A percentile compares a stretch with the other conserved stretches of the same genome.
Evolutionary conservation across 2,329 filamentous ascomycete species (phyloP).

Genomic region (Reticulascus tulasneorum): DNA sequence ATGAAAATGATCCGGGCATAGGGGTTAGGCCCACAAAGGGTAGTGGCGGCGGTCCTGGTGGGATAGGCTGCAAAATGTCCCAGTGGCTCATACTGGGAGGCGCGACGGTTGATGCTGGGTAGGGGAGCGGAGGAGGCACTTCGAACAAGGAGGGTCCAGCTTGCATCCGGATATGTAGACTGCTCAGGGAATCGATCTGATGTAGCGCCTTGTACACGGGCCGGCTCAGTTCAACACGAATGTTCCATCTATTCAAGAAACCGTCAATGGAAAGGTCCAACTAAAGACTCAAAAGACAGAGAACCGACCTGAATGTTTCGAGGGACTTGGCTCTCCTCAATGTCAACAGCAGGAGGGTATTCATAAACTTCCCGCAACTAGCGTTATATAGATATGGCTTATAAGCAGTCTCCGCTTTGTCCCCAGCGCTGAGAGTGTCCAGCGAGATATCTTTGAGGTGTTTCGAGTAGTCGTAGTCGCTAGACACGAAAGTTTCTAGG

Average conservation of each 20-base stretch:
- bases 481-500: slow-evolving; percentile 58
- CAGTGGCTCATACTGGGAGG: slow-evolving; percentile 14
- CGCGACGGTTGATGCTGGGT: slow-evolving; percentile 15
- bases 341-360: slow-evolving; percentile 54
- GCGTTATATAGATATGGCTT: slow-evolving; percentile 49
- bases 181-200: slow-evolving; percentile 45
- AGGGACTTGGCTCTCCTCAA: slow-evolving; percentile 51
- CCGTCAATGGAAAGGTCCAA: background rate
- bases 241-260: slow-evolving; percentile 60
- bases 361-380: slow-evolving; percentile 61
- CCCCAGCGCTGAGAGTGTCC: slow-evolving; percentile 49
- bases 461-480: slow-evolving; percentile 59
- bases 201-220: slow-evolving; percentile 55
- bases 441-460: slow-evolving; percentile 53
- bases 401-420: slow-evolving; percentile 50
- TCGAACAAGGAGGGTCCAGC: slow-evolving; percentile 52
- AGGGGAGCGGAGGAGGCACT: slow-evolving; percentile 43
- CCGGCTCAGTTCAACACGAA: slow-evolving; percentile 58
- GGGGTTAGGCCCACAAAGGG: slow-evolving; percentile 5
- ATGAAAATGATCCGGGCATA: slow-evolving; percentile 7
- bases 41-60: slow-evolving; percentile 8
- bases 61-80: slow-evolving; percentile 12
- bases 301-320: slow-evolving; percentile 52
- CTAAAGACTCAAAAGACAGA: slow-evolving; percentile 1
- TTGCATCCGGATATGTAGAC: slow-evolving; percentile 57